phyloP scores from a whole-genome alignment of 2,329 filamentous ascomycete genomes.

The Penicillium sp. region DNA sequence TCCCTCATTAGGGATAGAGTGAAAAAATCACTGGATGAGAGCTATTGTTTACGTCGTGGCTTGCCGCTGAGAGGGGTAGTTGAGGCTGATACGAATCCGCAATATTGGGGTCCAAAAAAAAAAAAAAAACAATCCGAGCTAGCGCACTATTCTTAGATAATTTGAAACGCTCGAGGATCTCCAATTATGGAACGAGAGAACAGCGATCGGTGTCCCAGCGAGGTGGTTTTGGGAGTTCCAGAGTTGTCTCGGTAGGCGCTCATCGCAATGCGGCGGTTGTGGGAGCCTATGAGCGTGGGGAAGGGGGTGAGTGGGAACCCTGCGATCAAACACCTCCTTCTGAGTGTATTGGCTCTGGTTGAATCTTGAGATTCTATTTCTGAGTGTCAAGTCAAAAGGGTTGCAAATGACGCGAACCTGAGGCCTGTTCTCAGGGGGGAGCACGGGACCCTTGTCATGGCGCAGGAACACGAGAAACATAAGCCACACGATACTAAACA shows the following conservation, averaged over 20 bases:
- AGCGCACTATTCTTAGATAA: constrained; percentile 5
- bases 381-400: neutral
- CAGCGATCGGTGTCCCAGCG: neutral
- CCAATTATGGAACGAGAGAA: constrained; percentile 8
- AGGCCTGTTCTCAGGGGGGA: constrained; percentile 1
- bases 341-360: constrained; percentile 5
- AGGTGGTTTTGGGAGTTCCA: constrained; percentile 5
- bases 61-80: constrained; percentile 8
- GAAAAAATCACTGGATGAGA: neutral
- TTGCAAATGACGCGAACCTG: constrained; percentile 9
- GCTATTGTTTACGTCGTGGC: constrained; percentile 8
- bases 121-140: neutral
- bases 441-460: constrained; percentile 3
- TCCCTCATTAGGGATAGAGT: neutral
- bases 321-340: constrained; percentile 1
- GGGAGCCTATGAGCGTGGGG: constrained; percentile 10
- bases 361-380: constrained; percentile 7
- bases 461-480: constrained; percentile 18
- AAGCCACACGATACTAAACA: constrained; percentile 12
- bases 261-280: constrained; percentile 9
- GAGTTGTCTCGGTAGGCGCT: constrained; percentile 16
- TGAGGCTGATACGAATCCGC: neutral
- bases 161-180: neutral
- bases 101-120: neutral
- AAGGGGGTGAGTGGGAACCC: neutral